phyloP scores from a whole-genome alignment of 139 green algal genomes.

The Closterium sp. region DNA sequence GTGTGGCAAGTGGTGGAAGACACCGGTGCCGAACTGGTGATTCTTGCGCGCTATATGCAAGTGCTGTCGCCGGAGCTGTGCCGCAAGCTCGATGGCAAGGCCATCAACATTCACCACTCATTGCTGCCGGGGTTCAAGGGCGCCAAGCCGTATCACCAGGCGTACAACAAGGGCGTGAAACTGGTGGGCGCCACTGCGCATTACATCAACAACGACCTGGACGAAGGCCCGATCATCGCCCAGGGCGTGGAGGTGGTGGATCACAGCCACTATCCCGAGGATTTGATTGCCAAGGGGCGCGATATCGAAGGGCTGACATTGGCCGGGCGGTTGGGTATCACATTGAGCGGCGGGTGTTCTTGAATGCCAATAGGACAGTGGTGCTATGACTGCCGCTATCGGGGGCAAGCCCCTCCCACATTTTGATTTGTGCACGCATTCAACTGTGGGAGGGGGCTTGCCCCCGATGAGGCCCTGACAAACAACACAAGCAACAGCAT shows the following conservation, averaged over 20 bases:
- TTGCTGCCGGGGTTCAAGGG: conserved; percentile 45
- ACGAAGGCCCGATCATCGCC: conserved; percentile 39
- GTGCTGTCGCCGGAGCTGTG: conserved; percentile 5
- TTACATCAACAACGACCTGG: conserved; percentile 34
- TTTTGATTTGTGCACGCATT: too few relatives aligned
- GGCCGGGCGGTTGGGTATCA: not conserved
- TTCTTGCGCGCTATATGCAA: too few relatives aligned
- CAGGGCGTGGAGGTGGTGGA: not conserved
- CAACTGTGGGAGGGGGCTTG: too few relatives aligned
- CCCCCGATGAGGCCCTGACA: too few relatives aligned
- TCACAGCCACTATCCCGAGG: not conserved
- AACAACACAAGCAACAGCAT: too few relatives aligned
- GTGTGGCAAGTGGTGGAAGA: too few relatives aligned
- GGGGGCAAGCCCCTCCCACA: too few relatives aligned
- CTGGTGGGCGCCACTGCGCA: conserved; percentile 39
- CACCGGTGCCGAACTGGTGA: too few relatives aligned
- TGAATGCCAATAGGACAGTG: too few relatives aligned
- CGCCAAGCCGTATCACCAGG: conserved; percentile 26
- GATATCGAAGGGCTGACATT: not conserved
- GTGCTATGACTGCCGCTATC: too few relatives aligned
- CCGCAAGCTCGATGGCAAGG: not conserved
- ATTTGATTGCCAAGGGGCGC: not conserved
- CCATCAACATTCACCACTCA: conserved; percentile 49
- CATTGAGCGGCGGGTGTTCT: conserved; percentile 5
- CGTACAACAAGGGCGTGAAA: conserved; percentile 36